Conservation (phyloP, 2,329 filamentous ascomycete species). For the Alternaria angustiovoidea region DNA sequence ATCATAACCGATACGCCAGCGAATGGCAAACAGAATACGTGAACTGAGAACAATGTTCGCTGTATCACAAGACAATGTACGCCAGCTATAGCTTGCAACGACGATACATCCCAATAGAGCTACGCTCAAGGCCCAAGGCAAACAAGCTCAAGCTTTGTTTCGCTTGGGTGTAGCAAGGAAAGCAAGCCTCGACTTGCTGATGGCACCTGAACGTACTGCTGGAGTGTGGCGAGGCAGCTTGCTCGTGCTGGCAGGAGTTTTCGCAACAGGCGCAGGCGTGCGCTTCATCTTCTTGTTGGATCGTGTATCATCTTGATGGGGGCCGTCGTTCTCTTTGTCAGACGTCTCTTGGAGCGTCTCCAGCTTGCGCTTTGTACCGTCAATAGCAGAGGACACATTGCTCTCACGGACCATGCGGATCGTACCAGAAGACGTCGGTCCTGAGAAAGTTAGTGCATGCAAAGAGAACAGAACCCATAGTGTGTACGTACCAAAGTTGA, state of each 20-base stretch:
- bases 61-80: not conserved
- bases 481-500: slow-evolving; percentile 49
- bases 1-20: slow-evolving; percentile 18
- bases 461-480: not conserved
- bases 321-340: slow-evolving; percentile 56
- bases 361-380: slow-evolving; percentile 57
- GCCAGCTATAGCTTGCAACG: not conserved
- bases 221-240: slow-evolving; percentile 44
- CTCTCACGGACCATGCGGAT: slow-evolving; percentile 57
- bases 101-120: not conserved
- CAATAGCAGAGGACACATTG: slow-evolving; percentile 44
- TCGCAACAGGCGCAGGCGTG: slow-evolving; percentile 34
- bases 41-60: not conserved
- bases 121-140: not conserved
- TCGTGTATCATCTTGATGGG: slow-evolving; percentile 38
- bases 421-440: slow-evolving; percentile 46
- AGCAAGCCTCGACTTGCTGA: slow-evolving; percentile 50
- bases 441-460: slow-evolving; percentile 19
- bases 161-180: slow-evolving; percentile 52
- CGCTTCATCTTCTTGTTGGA: slow-evolving; percentile 46
- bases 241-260: slow-evolving; percentile 39
- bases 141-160: slow-evolving; percentile 30
- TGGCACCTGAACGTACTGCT: slow-evolving; percentile 36
- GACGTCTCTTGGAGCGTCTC: slow-evolving; percentile 46
- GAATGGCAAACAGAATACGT: not conserved